Conservation (phyloP, 164 flowering plant genomes). For the Akebia trifoliata region DNA sequence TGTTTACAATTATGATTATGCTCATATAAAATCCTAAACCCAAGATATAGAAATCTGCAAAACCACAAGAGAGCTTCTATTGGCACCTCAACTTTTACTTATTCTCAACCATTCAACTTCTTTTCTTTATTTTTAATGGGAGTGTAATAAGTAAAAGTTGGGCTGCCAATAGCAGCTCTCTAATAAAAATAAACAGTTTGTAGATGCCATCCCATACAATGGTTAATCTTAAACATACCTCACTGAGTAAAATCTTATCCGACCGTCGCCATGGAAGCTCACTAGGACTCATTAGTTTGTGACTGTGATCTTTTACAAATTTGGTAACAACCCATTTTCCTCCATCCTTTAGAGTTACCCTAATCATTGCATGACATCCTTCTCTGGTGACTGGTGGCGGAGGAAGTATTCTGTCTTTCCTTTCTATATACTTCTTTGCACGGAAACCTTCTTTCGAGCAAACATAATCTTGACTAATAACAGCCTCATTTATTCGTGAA, state of each 20-base stretch:
- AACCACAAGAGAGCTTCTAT: too few species aligned
- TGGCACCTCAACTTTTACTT: too few species aligned
- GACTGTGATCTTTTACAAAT: conserved; percentile 37
- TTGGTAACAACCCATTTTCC: conserved; percentile 38
- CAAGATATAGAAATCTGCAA: too few species aligned
- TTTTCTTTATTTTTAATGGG: too few species aligned
- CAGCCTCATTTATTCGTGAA: conserved; percentile 33
- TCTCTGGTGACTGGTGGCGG: conserved; percentile 47
- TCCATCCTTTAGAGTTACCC: conserved; percentile 33
- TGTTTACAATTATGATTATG: too few species aligned
- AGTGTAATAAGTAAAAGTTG: too few species aligned
- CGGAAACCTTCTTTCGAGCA: conserved; percentile 54
- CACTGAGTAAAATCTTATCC: conserved; percentile 29
- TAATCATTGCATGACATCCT: conserved; percentile 46
- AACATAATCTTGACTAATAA: conserved; percentile 51
- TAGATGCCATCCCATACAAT: too few species aligned
- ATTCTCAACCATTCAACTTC: too few species aligned
- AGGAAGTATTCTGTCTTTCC: conserved; percentile 45
- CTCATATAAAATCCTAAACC: too few species aligned
- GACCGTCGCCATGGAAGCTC: conserved; percentile 41
- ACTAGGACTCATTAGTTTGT: conserved; percentile 34
- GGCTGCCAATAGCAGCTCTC: too few species aligned
- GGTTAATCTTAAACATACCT: conserved; percentile 26
- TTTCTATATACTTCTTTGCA: conserved; percentile 32
- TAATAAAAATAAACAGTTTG: too few species aligned